Conservation (phyloP, 2,329 filamentous ascomycete genomes). For the Diaporthe caulivora region DNA sequence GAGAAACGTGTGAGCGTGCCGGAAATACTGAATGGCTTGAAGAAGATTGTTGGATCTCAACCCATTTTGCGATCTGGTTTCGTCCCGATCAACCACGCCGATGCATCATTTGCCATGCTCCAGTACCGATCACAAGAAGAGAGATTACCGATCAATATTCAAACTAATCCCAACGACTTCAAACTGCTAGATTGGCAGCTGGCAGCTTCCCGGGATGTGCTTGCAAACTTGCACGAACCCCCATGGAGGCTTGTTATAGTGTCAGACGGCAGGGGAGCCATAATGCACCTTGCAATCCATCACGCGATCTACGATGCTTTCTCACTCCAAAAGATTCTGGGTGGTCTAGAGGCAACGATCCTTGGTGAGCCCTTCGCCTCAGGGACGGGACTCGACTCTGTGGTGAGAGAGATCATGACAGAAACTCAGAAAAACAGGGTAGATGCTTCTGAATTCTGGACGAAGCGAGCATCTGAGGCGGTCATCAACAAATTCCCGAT, state of each 20-base stretch:
- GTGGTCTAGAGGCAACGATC: conserved; percentile 64
- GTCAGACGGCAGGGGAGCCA: conserved; percentile 40
- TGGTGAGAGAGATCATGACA: conserved; percentile 57
- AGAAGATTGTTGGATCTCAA: conserved; percentile 63
- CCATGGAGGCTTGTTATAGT: conserved; percentile 74
- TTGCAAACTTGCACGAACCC: conserved; percentile 62
- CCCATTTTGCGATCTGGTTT: conserved; percentile 85
- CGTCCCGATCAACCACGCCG: conserved; percentile 67
- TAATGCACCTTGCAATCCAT: conserved; percentile 69
- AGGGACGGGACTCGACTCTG: conserved; percentile 43
- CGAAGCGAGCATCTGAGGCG: conserved; percentile 60
- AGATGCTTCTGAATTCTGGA: conserved; percentile 72
- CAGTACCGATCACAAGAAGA: conserved; percentile 58
- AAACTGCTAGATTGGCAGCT: conserved; percentile 54
- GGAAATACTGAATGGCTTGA: conserved; percentile 71
- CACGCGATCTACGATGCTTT: conserved; percentile 90
- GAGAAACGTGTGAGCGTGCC: conserved; percentile 52
- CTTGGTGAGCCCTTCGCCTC: conserved; percentile 43
- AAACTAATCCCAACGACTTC: conserved; percentile 42
- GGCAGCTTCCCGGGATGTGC: conserved; percentile 48
- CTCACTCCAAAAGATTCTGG: conserved; percentile 75
- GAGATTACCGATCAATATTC: conserved; percentile 42
- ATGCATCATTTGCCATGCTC: conserved; percentile 80
- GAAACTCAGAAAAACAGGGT: conserved; percentile 47
- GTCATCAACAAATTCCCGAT: conserved; percentile 81